Base-by-base conservation (phyloP, 116 monocot species). In the Phalaenopsis hybrid region DNA sequence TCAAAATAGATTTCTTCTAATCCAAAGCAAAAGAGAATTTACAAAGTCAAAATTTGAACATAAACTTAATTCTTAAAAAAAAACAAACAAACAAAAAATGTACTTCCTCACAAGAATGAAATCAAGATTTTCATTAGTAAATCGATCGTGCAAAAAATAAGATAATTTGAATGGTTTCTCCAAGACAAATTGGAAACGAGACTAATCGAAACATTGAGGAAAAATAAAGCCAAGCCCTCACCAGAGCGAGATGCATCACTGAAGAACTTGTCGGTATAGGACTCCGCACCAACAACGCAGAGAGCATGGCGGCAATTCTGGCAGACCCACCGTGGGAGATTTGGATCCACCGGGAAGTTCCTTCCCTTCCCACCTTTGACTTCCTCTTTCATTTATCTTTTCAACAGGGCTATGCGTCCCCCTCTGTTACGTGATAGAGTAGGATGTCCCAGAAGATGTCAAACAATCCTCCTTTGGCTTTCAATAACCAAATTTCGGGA, bases 231-330 rank as follows among this genome's bases (percentile, higher is more conserved):
- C 34, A 59, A 88, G 79, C n/a, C 55, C 88, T 78, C 75, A 94
- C 91, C 91, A 16, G 96, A 96, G 57, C 92, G 92, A 48, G 90
- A 89, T 25, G 94, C 79, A 63, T 91, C 91, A 83, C 55, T 83
- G 88, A 85, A 84, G 89, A 92, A 90, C 87, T 90, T 92, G 82
- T 97, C 97, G 49, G 90, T 86, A 58, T 84, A 90, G 58, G 94
- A 91, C 5, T 94, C 97, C 46, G 86, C 90, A 25, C 94, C 96
- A 81, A 90, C 92, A 81, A 97, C 88, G 78, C 89, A 91, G 68
- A 94, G 87, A 20, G 89, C 82, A 82, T 92, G 85, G 83, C 87
- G 91, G 82, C 94, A 92, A 74, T 92, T 91, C 90, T 96, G 96
- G 82, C 96, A 96, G 34, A 89, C 86, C 92, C 89, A 90, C 81